These are phyloP conservation scores for Chlorociboria aeruginascens DNA, from an alignment of 495 filamentous ascomycete species.

Conservation along the genomic window DNA sequence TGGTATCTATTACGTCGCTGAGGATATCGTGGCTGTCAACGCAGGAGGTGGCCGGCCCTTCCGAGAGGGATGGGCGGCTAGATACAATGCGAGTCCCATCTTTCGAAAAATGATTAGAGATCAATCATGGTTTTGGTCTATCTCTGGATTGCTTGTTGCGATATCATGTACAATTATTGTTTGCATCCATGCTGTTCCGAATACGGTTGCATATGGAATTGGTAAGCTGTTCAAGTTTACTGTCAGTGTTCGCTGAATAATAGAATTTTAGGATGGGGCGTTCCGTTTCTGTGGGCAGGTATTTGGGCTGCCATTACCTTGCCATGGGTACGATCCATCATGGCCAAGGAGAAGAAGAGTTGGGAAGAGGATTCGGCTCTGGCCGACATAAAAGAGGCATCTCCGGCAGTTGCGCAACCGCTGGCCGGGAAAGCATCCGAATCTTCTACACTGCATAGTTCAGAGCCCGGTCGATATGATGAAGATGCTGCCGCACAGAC, in stretches of 20 bases:
- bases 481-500: neutral
- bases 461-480: neutral
- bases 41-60: neutral
- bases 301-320: slow-evolving; percentile 6
- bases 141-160: slow-evolving; percentile 5
- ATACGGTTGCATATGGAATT: slow-evolving; percentile 5
- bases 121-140: slow-evolving; percentile 6
- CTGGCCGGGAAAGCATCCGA: neutral
- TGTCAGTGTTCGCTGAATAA: neutral
- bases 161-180: slow-evolving; percentile 7
- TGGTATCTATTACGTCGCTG: slow-evolving; percentile 6
- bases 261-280: neutral
- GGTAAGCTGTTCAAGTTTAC: neutral
- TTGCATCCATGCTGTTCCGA: neutral
- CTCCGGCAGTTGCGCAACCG: neutral
- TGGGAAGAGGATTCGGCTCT: too few relatives aligned
- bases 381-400: too few relatives aligned
- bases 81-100: slow-evolving; percentile 3
- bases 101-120: slow-evolving; percentile 9
- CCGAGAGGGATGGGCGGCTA: slow-evolving; percentile 1
- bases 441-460: neutral
- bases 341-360: neutral
- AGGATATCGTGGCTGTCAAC: slow-evolving; percentile 13
- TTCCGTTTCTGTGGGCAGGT: slow-evolving; percentile 10
- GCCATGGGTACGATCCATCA: neutral